These are phyloP conservation scores for Mycena belliarum DNA, from an alignment of 768 basidiomycete genomes.

Conservation along the genomic window DNA sequence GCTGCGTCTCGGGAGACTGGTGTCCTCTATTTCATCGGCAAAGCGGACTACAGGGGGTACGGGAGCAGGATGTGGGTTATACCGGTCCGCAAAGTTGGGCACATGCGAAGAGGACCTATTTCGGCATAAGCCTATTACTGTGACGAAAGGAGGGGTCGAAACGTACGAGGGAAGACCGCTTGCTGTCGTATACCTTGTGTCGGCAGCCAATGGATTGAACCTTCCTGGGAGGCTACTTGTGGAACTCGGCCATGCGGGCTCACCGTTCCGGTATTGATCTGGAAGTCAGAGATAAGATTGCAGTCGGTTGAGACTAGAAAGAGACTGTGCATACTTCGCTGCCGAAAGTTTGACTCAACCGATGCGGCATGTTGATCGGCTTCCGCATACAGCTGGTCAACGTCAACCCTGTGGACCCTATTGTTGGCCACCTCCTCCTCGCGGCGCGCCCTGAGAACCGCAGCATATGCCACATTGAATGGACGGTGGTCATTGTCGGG, in stretches of 20 bases:
- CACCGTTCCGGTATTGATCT: slow-evolving; percentile 25
- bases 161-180: slow-evolving; percentile 19
- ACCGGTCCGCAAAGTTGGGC: slow-evolving; percentile 37
- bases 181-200: slow-evolving; percentile 19
- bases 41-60: slow-evolving; percentile 19
- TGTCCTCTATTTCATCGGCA: slow-evolving; percentile 24
- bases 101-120: slow-evolving; percentile 20
- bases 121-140: neutral
- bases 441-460: slow-evolving; percentile 57
- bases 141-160: neutral
- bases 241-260: slow-evolving; percentile 22
- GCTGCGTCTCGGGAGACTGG: slow-evolving; percentile 28
- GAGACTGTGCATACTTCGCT: slow-evolving; percentile 45
- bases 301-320: slow-evolving; percentile 24
- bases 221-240: slow-evolving; percentile 24
- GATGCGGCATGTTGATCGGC: slow-evolving; percentile 38
- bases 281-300: slow-evolving; percentile 25
- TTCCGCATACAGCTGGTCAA: slow-evolving; percentile 22
- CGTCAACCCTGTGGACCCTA: slow-evolving; percentile 32
- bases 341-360: slow-evolving; percentile 44
- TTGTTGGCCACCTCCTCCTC: slow-evolving; percentile 49
- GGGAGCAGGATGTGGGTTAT: slow-evolving; percentile 34
- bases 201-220: slow-evolving; percentile 23
- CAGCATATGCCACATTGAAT: slow-evolving; percentile 87
- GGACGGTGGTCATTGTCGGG: slow-evolving; percentile 81